Evolutionary conservation across 179 eudicot species (phyloP), one percentile per base, ranked within the genome.

Genomic region (Pouteria campechiana): DNA sequence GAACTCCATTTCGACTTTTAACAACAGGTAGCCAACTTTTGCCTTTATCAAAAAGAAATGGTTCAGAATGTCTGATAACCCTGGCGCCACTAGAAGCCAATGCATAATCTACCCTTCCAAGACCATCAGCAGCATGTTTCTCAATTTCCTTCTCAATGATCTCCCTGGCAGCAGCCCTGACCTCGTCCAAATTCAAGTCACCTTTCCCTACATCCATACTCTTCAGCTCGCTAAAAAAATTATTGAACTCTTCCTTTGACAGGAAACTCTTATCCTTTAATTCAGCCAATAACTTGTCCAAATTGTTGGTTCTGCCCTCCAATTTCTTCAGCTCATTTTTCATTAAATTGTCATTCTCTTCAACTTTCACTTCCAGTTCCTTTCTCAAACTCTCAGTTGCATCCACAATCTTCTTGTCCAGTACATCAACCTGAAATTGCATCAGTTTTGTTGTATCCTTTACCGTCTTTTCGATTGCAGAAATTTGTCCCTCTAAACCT

Each of bases 101-200:
- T 0, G 95, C 95, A 63, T 76, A 86, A 49, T 90, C 95, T 50
- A 68, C 78, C 57, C 55, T 72, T 13, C 95, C 98, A 27, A 90
- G 62, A 23, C 98, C 98, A 64, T 90, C 98, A 17, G 95, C 90
- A 7, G 90, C 78, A 41, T 76, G 95, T 50, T 61, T 85, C 32
- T 72, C 80, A 24, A 90, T 76, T 56, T 90, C 98, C 17, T 56
- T 73, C 73, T 61, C 69, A 10, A 86, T 84, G 2, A 90, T 48
- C 60, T 77, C 74, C 67, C 69, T 72, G 0, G 90, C 95, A 42
- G 78, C 42, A 4, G 30, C 71, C 65, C 72, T 61, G 4, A 90
- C 56, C 52, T 76, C 90, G 57, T 90, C 90, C 54, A 69, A 54
- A 48, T 48, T 69, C 55, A 67, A 27, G 21, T 63, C 75, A 20